Evolutionary conservation across 2,329 filamentous ascomycete genomes (phyloP), one percentile per base, ranked within the genome.

Genomic region (Colletotrichum lini): DNA sequence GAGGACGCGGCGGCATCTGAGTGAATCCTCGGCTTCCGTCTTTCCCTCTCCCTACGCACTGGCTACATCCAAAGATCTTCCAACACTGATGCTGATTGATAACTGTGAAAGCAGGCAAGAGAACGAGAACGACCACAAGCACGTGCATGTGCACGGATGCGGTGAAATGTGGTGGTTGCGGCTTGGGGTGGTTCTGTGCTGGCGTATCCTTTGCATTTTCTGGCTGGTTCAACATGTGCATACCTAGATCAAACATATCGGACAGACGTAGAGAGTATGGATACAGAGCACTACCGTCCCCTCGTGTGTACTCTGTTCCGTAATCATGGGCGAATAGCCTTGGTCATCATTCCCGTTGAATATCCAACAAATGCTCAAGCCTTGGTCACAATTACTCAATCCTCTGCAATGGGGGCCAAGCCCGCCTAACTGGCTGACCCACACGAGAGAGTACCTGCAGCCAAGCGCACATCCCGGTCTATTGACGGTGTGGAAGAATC

Each of bases 41-140:
- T 35, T 35, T 9, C 30, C 8, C 9, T 35, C 8, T 9, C 30
- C 30, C 30, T 35, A 35, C 30, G 35, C 35, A 38, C 54, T 44
- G n/a, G n/a, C 42, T 57, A 50, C 38, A 38, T 44, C 21, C 26
- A 15, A 47, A 12, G 16, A 42, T 45, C 9, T 18, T 21, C 26
- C 40, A 38, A 62, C 30, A 42, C n/a, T 15, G 53, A 45, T 61
- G 59, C 21, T 52, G 64, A 70, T 70, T 70, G 64, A 67, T 70
- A 70, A 70, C 47, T 66, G 67, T 61, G 67, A 44, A 50, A 61
- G 15, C 56, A 35, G 35, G 9, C 35, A 38, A 38, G 35, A 38
- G 35, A 10, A 38, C 35, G 35, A 38, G 9, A 38, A 10, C 35
- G 62, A 66, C 42, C 47, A 56, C 50, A 18, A 26, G 26, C 42